Base-by-base conservation (phyloP, 352 stramenopile genomes). In the Pythium aquatile region DNA sequence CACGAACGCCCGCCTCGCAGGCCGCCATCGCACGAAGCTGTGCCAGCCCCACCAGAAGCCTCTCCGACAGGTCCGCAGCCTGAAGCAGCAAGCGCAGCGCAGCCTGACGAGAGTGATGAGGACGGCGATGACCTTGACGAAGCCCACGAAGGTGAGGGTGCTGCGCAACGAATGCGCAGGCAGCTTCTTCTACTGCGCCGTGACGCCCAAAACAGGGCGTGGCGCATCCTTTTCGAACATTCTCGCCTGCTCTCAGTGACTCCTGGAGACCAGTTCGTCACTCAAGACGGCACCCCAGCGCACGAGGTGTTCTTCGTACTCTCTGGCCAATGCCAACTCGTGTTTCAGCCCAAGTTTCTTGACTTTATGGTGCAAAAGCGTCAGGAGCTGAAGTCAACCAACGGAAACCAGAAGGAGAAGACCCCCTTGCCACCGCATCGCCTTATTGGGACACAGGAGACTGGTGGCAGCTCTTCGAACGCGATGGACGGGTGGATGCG, bases 301-400 rank as follows among this genome's bases (percentile, higher is more conserved):
- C 67, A 67, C 5, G 57, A 63, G 9, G 54, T 83, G 1, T 78
- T 71, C 53, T 69, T 83, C 8, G 63, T 80, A 30, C 37, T 78
- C 20, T 72, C 58, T 16, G 73, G 73, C 13, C 51, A 48, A 24
- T 79, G 73, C 47, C 66, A 79, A 5, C 40, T 75, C 10, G 13
- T 62, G 10, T 77, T 74, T 17, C 58, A 66, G 39, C 63, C 73
- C 10, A 71, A 73, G 48, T 73, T 79, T 37, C 55, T 77, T 5
- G 56, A 72, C 6, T 39, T 66, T 8, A 49, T 79, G 6, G 44
- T 74, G 33, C 35, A 61, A 24, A 56, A 61, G 13, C 64, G 66
- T 14, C 70, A 61, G 16, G 62, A 73, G 10, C n/a, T 67, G 5
- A 57, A 75, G 10, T 52, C 39, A 2, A 66, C 54, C 51, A 52